These are phyloP conservation scores for Plasmodium yoelii DNA, from an alignment of 169 alveolate species.

Conservation along the genomic window DNA sequence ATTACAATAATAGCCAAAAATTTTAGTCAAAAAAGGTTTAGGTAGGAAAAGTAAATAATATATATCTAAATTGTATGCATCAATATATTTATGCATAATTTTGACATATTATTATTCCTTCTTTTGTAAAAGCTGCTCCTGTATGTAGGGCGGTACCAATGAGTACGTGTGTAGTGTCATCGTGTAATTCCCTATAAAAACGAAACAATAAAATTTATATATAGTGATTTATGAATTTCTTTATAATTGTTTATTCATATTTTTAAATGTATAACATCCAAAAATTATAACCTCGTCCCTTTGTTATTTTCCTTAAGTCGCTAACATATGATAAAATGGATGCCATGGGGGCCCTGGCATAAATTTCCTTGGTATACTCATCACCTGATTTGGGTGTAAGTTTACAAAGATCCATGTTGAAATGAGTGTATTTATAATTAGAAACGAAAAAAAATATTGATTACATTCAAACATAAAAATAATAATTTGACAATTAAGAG, in stretches of 20 bases:
- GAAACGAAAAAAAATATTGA: too few relatives aligned
- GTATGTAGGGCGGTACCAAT: conserved; percentile 71
- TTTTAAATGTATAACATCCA: conserved; percentile 11
- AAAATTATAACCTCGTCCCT: conserved; percentile 64
- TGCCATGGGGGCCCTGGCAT: conserved; percentile 75
- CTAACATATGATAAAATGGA: conserved; percentile 75
- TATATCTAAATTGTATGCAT: too few relatives aligned
- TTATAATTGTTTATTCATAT: not conserved
- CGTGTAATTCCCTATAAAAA: conserved; percentile 54
- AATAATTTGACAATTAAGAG: not conserved
- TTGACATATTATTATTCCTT: conserved; percentile 11
- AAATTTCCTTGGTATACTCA: conserved; percentile 63
- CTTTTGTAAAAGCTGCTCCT: conserved; percentile 73
- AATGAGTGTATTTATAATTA: not conserved
- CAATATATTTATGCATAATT: too few relatives aligned
- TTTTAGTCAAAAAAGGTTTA: conserved; percentile 7
- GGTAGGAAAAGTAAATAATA: not conserved
- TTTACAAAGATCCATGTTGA: not conserved
- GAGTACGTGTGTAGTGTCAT: conserved; percentile 71
- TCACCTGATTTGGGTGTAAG: conserved; percentile 34
- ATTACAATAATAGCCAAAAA: conserved; percentile 11
- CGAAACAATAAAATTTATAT: conserved; percentile 17
- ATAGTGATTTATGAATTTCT: not conserved
- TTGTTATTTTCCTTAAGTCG: conserved; percentile 72
- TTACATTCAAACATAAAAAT: too few relatives aligned